Conservation (phyloP, 2,329 filamentous ascomycete genomes). For the Fusarium nisikadoi region DNA sequence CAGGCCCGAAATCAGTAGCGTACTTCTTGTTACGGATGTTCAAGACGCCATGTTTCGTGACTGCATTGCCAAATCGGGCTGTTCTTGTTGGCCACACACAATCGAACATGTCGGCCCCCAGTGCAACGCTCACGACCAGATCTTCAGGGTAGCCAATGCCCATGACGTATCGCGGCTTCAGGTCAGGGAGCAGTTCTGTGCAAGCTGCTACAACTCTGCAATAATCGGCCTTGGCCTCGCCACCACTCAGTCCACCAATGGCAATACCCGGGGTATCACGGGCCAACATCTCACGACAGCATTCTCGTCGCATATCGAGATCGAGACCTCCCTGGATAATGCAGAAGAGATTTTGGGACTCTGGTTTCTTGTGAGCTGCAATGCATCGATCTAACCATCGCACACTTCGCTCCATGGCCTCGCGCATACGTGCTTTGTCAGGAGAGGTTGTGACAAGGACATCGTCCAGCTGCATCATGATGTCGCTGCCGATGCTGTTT, state of each 20-base stretch:
- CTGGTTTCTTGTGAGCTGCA: constrained; percentile 83
- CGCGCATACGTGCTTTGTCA: constrained; percentile 85
- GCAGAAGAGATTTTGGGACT: constrained; percentile 93
- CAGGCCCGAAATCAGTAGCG: constrained; percentile 81
- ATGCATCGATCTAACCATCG: constrained; percentile 98
- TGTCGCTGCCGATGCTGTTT: constrained; percentile 97
- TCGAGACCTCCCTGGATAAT: constrained; percentile 98
- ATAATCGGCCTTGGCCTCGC: constrained; percentile 93
- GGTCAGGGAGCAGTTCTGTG: constrained; percentile 83
- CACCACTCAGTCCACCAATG: constrained; percentile 93
- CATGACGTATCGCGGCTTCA: constrained; percentile 99
- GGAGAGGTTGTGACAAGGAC: constrained; percentile 96
- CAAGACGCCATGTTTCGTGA: constrained; percentile 83
- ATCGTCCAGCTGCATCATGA: constrained; percentile 99
- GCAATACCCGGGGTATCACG: constrained; percentile 95
- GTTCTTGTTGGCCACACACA: constrained; percentile 98
- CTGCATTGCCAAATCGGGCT: constrained; percentile 93
- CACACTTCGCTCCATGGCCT: constrained; percentile 94
- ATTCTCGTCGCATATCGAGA: constrained; percentile 83
- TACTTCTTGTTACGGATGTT: constrained; percentile 84
- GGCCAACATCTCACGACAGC: constrained; percentile 86
- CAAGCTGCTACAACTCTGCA: constrained; percentile 91
- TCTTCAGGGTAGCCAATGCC: constrained; percentile 98
- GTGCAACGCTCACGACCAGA: constrained; percentile 88
- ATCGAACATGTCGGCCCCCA: constrained; percentile 99